These are phyloP conservation scores for Grosmannia huntii DNA, from an alignment of 2,329 filamentous ascomycete species.

Conservation along the genomic window DNA sequence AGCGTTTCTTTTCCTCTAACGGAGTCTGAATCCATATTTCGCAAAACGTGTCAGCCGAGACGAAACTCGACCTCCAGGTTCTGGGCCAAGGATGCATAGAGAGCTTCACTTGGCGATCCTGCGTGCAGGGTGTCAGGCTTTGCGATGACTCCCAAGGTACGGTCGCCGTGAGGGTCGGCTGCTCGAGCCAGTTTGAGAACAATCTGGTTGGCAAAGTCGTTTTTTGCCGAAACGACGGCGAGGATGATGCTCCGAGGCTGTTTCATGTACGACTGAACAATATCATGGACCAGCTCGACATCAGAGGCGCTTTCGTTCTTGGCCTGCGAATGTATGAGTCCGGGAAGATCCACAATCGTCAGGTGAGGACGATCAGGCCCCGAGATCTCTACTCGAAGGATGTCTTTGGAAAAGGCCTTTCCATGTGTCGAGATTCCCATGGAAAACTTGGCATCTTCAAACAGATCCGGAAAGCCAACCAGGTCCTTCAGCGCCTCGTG, in stretches of 20 bases:
- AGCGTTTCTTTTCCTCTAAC: constrained; percentile 16
- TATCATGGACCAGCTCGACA: constrained; percentile 28
- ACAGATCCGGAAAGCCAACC: constrained; percentile 20
- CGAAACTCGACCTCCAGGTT: constrained; percentile 33
- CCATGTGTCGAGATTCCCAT: constrained; percentile 33
- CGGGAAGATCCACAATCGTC: constrained; percentile 47
- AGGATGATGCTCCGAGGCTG: constrained; percentile 45
- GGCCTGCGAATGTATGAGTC: constrained; percentile 37
- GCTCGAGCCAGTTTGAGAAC: constrained; percentile 36
- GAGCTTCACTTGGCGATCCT: constrained; percentile 25
- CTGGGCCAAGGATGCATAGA: constrained; percentile 27
- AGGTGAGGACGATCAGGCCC: constrained; percentile 36
- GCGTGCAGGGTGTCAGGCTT: constrained; percentile 34
- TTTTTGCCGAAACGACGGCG: constrained; percentile 42
- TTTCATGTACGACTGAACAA: constrained; percentile 43
- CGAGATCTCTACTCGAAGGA: constrained; percentile 33
- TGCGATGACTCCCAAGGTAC: constrained; percentile 45
- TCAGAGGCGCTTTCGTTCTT: constrained; percentile 31
- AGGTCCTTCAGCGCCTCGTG: constrained; percentile 7
- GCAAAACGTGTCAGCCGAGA: constrained; percentile 41
- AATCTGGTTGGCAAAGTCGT: constrained; percentile 45
- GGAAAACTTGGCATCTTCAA: constrained; percentile 25
- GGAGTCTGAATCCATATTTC: constrained; percentile 29
- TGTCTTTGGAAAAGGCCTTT: constrained; percentile 29
- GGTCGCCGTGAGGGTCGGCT: constrained; percentile 18